Evolutionary conservation across 2,329 filamentous ascomycete genomes (phyloP).

Genomic region (Phialophora chinensis): DNA sequence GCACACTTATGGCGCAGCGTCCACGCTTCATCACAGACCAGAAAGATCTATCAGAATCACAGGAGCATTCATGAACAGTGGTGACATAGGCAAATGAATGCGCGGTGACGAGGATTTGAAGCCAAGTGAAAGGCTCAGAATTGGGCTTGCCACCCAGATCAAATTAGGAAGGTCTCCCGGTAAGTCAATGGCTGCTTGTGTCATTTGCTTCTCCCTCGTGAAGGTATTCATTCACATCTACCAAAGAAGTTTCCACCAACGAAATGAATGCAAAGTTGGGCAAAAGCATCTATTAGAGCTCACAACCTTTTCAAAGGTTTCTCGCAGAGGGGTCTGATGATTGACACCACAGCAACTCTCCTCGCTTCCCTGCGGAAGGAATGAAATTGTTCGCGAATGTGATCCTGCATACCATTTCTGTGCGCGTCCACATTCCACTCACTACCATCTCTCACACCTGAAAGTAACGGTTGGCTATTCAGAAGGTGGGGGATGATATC

Average conservation of each 20-base stretch:
- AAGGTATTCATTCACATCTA: not conserved
- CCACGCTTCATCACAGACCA: not conserved
- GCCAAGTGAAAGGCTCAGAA: not conserved
- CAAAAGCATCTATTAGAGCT: not conserved
- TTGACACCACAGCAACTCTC: not conserved
- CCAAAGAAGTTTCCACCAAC: not conserved
- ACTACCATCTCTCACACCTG: not conserved
- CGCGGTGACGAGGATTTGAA: not conserved
- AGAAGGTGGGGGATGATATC: not conserved
- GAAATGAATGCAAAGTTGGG: not conserved
- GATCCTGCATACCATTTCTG: not conserved
- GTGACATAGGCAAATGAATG: not conserved
- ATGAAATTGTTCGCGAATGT: not conserved
- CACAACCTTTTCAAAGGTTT: not conserved
- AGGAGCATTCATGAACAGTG: not conserved
- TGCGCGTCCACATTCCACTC: not conserved
- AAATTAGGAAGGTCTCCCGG: not conserved
- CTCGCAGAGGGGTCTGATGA: not conserved
- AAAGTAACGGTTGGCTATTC: not conserved
- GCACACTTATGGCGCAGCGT: not conserved
- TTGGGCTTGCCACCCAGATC: not conserved
- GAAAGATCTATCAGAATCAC: not conserved
- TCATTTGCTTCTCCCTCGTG: not conserved
- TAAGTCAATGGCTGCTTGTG: not conserved
- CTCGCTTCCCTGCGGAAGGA: not conserved